Evolutionary conservation across 2,329 filamentous ascomycete genomes (phyloP).

Genomic region (Penicillium sp.): DNA sequence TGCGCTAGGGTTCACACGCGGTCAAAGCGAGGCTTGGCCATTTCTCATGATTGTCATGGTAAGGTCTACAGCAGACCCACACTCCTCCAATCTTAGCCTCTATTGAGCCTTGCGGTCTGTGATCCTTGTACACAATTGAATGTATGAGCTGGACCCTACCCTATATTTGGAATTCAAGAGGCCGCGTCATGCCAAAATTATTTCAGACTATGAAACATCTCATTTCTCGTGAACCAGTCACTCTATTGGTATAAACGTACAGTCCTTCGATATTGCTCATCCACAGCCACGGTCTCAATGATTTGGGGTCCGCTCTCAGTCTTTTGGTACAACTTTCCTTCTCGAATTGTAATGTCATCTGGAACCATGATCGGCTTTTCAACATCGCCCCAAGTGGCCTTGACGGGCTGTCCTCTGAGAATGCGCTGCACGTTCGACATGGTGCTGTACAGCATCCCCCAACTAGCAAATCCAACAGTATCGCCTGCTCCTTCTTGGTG

Average conservation of each 20-base stretch:
- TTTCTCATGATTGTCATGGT: too few species aligned
- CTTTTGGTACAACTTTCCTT: background rate
- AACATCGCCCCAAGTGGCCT: slow-evolving; percentile 20
- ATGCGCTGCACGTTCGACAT: slow-evolving; percentile 21
- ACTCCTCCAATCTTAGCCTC: too few species aligned
- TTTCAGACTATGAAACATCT: background rate
- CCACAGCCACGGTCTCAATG: background rate
- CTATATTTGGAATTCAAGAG: background rate
- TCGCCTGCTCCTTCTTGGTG: slow-evolving; percentile 9
- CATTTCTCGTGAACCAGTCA: background rate
- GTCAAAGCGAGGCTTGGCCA: too few species aligned
- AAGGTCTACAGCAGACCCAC: too few species aligned
- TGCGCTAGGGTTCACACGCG: too few species aligned
- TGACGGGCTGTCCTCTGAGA: slow-evolving; percentile 12
- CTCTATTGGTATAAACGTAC: background rate
- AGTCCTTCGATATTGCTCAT: background rate
- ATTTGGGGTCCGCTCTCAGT: background rate
- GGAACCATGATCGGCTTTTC: background rate
- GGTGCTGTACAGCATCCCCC: slow-evolving; percentile 21
- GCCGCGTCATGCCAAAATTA: background rate
- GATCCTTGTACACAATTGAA: too few species aligned
- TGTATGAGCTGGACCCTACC: background rate
- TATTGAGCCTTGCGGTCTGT: too few species aligned
- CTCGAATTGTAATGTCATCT: background rate
- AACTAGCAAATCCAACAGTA: slow-evolving; percentile 6